These are phyloP conservation scores for Carex parvula DNA, from an alignment of 176 grass and related monocot species.

Conservation along the genomic window DNA sequence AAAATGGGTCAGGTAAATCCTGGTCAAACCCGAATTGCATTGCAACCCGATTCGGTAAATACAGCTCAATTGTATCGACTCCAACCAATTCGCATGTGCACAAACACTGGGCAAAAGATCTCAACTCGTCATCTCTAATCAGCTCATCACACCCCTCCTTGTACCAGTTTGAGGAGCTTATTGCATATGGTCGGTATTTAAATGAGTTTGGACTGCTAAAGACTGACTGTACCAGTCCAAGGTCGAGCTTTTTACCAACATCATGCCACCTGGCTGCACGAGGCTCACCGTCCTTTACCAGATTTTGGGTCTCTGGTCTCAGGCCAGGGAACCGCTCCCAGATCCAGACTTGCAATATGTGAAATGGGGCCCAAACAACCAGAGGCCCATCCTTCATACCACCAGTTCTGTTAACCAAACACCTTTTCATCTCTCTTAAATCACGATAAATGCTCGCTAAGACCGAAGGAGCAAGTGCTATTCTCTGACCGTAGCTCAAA, in stretches of 20 bases:
- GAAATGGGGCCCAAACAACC: slow-evolving; percentile 55
- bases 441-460: slow-evolving; percentile 74
- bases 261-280: slow-evolving; percentile 74
- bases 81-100: slow-evolving; percentile 70
- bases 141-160: slow-evolving; percentile 38
- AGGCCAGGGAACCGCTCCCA: slow-evolving; percentile 77
- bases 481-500: slow-evolving; percentile 51
- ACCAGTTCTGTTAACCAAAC: slow-evolving; percentile 21
- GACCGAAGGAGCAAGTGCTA: slow-evolving; percentile 65
- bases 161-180: slow-evolving; percentile 31
- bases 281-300: slow-evolving; percentile 34
- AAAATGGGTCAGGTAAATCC: slow-evolving; percentile 60
- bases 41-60: slow-evolving; percentile 80
- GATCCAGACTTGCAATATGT: slow-evolving; percentile 70
- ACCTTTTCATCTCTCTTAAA: slow-evolving; percentile 64
- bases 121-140: slow-evolving; percentile 37
- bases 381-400: slow-evolving; percentile 40
- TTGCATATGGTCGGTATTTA: slow-evolving; percentile 48
- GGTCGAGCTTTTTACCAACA: slow-evolving; percentile 47
- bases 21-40: slow-evolving; percentile 97
- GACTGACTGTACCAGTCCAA: slow-evolving; percentile 31
- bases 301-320: slow-evolving; percentile 41
- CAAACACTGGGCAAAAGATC: slow-evolving; percentile 56
- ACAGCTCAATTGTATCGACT: slow-evolving; percentile 69
- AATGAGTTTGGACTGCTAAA: slow-evolving; percentile 39